Percentiles rank a stretch among this genome's conserved stretches.
These are phyloP conservation scores for Inga laurina DNA, from an alignment of 306 rosid species.

Conservation along the genomic window DNA sequence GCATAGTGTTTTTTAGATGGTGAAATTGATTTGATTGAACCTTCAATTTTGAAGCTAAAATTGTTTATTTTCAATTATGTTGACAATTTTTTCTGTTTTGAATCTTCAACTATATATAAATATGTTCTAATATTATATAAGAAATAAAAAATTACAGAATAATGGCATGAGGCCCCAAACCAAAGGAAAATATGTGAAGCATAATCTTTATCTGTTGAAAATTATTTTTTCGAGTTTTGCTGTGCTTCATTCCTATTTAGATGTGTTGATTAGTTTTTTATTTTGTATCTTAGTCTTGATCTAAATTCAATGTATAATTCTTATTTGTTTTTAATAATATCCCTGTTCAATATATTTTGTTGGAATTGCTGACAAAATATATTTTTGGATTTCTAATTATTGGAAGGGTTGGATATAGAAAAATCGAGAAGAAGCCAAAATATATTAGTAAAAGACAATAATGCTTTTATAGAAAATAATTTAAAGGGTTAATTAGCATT, in stretches of 20 bases:
- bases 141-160: background rate
- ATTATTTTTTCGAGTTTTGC: too few relatives aligned
- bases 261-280: too few relatives aligned
- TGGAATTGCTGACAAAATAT: too few relatives aligned
- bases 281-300: too few relatives aligned
- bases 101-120: background rate
- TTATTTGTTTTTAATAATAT: too few relatives aligned
- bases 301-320: too few relatives aligned
- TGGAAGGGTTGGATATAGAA: background rate
- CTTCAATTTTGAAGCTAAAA: background rate
- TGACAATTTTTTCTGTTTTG: background rate
- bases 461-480: background rate
- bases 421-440: background rate
- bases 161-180: background rate
- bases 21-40: background rate
- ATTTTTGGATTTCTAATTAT: too few relatives aligned
- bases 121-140: too few relatives aligned
- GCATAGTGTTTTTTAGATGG: slow-evolving; percentile 49
- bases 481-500: too few relatives aligned
- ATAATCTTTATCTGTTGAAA: background rate
- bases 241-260: background rate
- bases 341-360: too few relatives aligned
- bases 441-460: background rate
- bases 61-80: background rate
- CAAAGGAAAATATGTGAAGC: background rate